A percentile compares a stretch with the other conserved stretches of the same genome.
Evolutionary conservation across 345 rosid genomes (phyloP).

Genomic region (Bruguiera parviflora): DNA sequence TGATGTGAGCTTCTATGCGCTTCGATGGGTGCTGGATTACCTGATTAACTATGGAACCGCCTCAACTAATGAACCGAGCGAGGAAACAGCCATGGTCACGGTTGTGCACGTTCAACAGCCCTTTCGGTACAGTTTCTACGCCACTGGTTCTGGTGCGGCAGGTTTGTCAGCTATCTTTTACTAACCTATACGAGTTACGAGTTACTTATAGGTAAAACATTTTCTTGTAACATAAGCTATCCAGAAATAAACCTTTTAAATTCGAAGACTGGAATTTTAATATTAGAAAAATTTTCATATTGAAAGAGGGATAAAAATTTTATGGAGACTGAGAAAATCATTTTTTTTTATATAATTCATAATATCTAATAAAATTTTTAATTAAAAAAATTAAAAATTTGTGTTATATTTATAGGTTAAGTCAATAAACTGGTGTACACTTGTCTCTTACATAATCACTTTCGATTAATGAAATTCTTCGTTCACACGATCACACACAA

Average conservation of each 20-base stretch:
- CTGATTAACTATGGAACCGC: slow-evolving; percentile 15
- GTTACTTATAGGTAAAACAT: neutral
- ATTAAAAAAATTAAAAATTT: too few relatives aligned
- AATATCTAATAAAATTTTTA: too few relatives aligned
- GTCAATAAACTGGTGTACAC: neutral
- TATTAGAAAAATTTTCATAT: too few relatives aligned
- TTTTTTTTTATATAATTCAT: too few relatives aligned
- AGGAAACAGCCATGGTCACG: slow-evolving; percentile 34
- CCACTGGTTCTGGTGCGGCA: slow-evolving; percentile 51
- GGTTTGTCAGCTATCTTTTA: slow-evolving; percentile 15
- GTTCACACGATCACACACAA: too few relatives aligned
- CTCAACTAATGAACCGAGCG: slow-evolving; percentile 15
- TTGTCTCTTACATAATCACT: too few relatives aligned
- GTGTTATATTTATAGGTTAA: too few relatives aligned
- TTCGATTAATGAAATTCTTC: too few relatives aligned
- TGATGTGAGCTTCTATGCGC: slow-evolving; percentile 58
- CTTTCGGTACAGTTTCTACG: slow-evolving; percentile 32
- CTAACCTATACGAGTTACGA: neutral
- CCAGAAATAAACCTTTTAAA: too few relatives aligned
- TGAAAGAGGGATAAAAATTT: too few relatives aligned
- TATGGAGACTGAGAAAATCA: too few relatives aligned
- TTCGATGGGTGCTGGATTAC: slow-evolving; percentile 54
- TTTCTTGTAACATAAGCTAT: neutral
- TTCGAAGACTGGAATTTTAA: too few relatives aligned
- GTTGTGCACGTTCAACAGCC: slow-evolving; percentile 60